Percentiles rank a stretch among this genome's conserved stretches.
Conservation (phyloP, 768 basidiomycete genomes). For the Chalciporus piperatus region DNA sequence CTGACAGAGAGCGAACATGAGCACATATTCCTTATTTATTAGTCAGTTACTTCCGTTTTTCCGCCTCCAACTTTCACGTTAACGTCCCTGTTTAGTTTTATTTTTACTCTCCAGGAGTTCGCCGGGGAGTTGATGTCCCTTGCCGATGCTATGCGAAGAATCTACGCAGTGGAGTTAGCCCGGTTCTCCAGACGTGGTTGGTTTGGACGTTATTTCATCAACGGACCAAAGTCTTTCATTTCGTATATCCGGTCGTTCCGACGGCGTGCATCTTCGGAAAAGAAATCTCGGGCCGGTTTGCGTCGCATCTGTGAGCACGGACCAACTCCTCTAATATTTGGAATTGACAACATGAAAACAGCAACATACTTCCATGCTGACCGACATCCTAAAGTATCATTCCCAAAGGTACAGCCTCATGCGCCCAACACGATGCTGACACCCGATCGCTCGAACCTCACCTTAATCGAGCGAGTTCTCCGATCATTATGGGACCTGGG, state of each 20-base stretch:
- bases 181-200: constrained; percentile 34
- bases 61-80: not conserved
- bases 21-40: constrained; percentile 85
- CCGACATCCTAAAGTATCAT: constrained; percentile 55
- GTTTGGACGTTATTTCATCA: constrained; percentile 38
- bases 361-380: constrained; percentile 55
- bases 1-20: constrained; percentile 63
- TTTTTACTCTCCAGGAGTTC: constrained; percentile 96
- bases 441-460: constrained; percentile 59
- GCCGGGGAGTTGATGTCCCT: constrained; percentile 78
- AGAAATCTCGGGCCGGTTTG: constrained; percentile 19
- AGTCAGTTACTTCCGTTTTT: constrained; percentile 53
- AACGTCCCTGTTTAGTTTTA: constrained; percentile 59
- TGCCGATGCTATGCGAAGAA: constrained; percentile 78
- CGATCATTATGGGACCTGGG: constrained; percentile 75
- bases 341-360: constrained; percentile 20
- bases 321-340: not conserved
- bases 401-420: constrained; percentile 80
- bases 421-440: constrained; percentile 86
- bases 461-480: constrained; percentile 58
- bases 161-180: constrained; percentile 66
- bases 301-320: constrained; percentile 43
- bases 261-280: constrained; percentile 13
- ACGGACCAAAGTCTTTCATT: constrained; percentile 23
- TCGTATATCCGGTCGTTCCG: constrained; percentile 18